These are phyloP conservation scores for Orbilia blumenaviensis DNA, from an alignment of 2,329 filamentous ascomycete genomes.

Conservation along the genomic window DNA sequence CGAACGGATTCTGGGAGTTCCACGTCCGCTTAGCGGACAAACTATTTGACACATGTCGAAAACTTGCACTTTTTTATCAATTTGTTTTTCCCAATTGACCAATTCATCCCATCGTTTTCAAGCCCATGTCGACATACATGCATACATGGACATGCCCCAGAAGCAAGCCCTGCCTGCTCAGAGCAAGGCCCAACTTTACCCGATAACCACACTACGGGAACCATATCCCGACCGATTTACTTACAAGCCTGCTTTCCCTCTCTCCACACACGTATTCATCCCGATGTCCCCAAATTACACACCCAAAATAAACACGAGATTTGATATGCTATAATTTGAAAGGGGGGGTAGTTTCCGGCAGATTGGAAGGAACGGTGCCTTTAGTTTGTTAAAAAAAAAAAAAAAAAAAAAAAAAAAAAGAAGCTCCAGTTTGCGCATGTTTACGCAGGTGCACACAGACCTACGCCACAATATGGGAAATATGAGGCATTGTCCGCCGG, in stretches of 20 bases:
- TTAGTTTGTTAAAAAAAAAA: no score
- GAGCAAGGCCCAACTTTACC: constrained; percentile 32
- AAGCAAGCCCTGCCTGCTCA: not conserved
- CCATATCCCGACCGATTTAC: constrained; percentile 28
- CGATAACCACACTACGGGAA: constrained; percentile 47
- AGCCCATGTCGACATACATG: not conserved
- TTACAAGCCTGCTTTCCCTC: not conserved
- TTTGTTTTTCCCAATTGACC: not conserved
- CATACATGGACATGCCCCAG: not conserved
- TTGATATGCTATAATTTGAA: not conserved
- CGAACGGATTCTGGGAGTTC: not conserved
- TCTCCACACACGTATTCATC: not conserved
- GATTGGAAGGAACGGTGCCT: constrained; percentile 15
- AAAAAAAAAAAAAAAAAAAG: not conserved
- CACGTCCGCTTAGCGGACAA: not conserved
- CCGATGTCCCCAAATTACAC: constrained; percentile 30
- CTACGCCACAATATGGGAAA: constrained; percentile 8
- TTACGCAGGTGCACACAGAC: not conserved
- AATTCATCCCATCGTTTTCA: constrained; percentile 6
- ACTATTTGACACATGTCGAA: constrained; percentile 4
- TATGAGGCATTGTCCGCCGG: not conserved
- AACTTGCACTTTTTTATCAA: not conserved
- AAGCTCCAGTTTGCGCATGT: not conserved
- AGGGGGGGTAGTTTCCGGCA: constrained; percentile 11
- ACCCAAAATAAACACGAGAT: constrained; percentile 1